Percentiles rank a stretch among this genome's conserved stretches.
These are phyloP conservation scores for Clavispora carvajalis DNA, from an alignment of 805 yeast genomes.

Conservation along the genomic window DNA sequence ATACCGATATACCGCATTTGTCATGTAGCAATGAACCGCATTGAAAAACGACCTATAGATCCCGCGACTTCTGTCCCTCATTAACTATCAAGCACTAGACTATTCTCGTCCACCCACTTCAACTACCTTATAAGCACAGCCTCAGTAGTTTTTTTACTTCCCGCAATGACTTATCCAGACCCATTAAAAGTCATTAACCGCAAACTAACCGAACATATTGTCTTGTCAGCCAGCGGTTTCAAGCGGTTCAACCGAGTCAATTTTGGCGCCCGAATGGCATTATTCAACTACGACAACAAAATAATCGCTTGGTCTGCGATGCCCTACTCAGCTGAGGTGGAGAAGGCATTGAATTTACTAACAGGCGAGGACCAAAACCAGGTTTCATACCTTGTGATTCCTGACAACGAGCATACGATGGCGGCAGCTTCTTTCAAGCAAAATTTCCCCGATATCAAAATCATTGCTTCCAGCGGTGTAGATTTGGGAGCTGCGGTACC, in stretches of 20 bases:
- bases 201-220: constrained; percentile 29
- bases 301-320: constrained; percentile 50
- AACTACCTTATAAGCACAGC: no score
- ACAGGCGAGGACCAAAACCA: constrained; percentile 28
- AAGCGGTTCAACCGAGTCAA: constrained; percentile 25
- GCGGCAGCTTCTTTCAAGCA: constrained; percentile 51
- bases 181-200: constrained; percentile 28
- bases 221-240: constrained; percentile 32
- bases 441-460: constrained; percentile 43
- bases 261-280: constrained; percentile 41
- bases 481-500: constrained; percentile 26
- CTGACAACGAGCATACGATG: constrained; percentile 63
- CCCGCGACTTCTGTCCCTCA: no score
- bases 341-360: constrained; percentile 31
- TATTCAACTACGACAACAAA: constrained; percentile 24
- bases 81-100: no score
- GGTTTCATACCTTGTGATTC: constrained; percentile 50
- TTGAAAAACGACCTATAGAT: no score
- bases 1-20: no score
- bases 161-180: constrained; percentile 29
- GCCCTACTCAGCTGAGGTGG: constrained; percentile 47
- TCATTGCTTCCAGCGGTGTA: constrained; percentile 48
- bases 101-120: no score
- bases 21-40: no score
- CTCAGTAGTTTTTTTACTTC: no score